Evolutionary conservation across 1,139 yeast species (phyloP).

Genomic region (Nakaseomyces sp.): DNA sequence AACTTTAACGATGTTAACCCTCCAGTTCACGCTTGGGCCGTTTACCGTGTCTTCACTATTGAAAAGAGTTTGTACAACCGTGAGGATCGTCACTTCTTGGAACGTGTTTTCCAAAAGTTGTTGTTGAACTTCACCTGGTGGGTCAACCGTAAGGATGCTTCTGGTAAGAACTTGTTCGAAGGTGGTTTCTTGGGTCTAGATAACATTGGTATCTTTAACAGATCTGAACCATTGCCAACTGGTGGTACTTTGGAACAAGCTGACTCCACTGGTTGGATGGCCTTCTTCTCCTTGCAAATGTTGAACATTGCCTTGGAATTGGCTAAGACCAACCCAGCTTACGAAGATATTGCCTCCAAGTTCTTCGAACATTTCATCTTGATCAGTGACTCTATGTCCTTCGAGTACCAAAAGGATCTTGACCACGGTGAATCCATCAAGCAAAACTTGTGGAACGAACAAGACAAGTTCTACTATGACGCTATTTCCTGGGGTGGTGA

Average conservation of each 20-base stretch:
- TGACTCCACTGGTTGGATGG: slow-evolving; percentile 97
- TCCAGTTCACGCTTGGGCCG: slow-evolving; percentile 95
- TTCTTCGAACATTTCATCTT: slow-evolving; percentile 86
- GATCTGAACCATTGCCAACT: slow-evolving; percentile 88
- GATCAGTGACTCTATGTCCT: slow-evolving; percentile 91
- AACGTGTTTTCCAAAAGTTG: slow-evolving; percentile 81
- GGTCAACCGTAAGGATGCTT: slow-evolving; percentile 84
- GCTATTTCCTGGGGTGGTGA: slow-evolving; percentile 78
- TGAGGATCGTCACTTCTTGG: slow-evolving; percentile 76
- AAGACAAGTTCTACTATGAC: slow-evolving; percentile 81
- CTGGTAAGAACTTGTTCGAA: slow-evolving; percentile 82
- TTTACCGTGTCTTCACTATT: slow-evolving; percentile 76
- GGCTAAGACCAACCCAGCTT: slow-evolving; percentile 73
- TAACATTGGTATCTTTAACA: slow-evolving; percentile 83
- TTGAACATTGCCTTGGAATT: slow-evolving; percentile 83
- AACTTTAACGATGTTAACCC: slow-evolving; percentile 91
- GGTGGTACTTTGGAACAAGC: slow-evolving; percentile 89
- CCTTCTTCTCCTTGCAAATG: slow-evolving; percentile 83
- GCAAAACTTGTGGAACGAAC: slow-evolving; percentile 79
- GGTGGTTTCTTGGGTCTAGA: slow-evolving; percentile 92
- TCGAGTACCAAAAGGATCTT: slow-evolving; percentile 30
- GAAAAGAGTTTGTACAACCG: slow-evolving; percentile 78
- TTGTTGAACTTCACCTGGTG: slow-evolving; percentile 91
- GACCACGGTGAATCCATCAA: slow-evolving; percentile 36
- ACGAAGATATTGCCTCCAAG: slow-evolving; percentile 88